Conservation (phyloP, 805 yeast species). For the Metschnikowia continentalis region DNA sequence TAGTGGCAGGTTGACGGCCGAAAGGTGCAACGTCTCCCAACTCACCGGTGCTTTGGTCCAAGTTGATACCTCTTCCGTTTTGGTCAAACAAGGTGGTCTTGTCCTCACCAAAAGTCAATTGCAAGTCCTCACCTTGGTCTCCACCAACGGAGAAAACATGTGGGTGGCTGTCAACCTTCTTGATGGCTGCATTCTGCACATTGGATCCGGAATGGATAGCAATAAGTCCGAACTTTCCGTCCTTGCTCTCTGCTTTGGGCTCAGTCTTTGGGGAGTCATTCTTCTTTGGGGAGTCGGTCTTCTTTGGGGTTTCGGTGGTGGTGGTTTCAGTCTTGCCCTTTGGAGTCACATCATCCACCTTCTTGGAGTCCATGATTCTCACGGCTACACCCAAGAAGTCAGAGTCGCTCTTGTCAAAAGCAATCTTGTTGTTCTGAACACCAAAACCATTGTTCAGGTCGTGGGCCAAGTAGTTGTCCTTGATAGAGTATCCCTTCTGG, state of each 20-base stretch:
- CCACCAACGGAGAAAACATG: constrained; percentile 37
- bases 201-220: constrained; percentile 24
- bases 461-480: constrained; percentile 1
- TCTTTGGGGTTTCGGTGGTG: not conserved
- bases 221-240: constrained; percentile 17
- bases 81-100: constrained; percentile 22
- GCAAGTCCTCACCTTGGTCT: constrained; percentile 22
- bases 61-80: constrained; percentile 26
- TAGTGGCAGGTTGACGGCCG: constrained; percentile 29
- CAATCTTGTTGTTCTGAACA: constrained; percentile 1
- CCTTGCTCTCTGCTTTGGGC: too few species aligned
- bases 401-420: not conserved
- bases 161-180: constrained; percentile 27
- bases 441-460: not conserved
- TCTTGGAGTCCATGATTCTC: constrained; percentile 1
- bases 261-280: not conserved
- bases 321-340: not conserved
- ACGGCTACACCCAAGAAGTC: constrained; percentile 9
- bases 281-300: not conserved
- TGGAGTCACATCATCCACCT: constrained; percentile 4
- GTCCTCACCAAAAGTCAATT: constrained; percentile 1
- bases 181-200: constrained; percentile 25
- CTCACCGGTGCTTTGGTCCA: constrained; percentile 29
- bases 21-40: constrained; percentile 30
- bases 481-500: constrained; percentile 13